These are phyloP conservation scores for Stentor roeselii DNA, from an alignment of 73 alveolate species.

Conservation along the genomic window DNA sequence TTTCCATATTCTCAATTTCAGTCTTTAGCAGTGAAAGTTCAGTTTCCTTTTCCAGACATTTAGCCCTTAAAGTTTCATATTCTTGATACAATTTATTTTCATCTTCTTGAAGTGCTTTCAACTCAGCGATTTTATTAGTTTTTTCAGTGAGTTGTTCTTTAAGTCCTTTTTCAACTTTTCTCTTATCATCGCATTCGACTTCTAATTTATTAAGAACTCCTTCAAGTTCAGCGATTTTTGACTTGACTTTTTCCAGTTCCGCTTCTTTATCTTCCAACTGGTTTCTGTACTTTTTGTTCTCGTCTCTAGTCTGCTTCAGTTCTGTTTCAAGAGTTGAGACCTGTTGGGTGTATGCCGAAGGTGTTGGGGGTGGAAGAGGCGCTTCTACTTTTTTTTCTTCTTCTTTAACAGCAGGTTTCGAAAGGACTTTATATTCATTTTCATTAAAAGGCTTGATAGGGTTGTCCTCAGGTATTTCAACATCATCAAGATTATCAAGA, in stretches of 20 bases:
- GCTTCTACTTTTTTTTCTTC: slow-evolving; percentile 7
- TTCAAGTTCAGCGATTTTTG: background rate
- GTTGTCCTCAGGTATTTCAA: background rate
- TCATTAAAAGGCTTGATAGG: slow-evolving; percentile 25
- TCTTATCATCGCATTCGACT: slow-evolving; percentile 6
- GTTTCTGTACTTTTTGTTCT: slow-evolving; percentile 7
- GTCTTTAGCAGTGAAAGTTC: slow-evolving; percentile 7
- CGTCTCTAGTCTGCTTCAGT: slow-evolving; percentile 26
- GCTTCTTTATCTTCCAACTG: slow-evolving; percentile 27
- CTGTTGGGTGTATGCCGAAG: slow-evolving; percentile 21
- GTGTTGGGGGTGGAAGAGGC: background rate
- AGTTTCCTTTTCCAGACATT: slow-evolving; percentile 11
- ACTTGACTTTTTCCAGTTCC: slow-evolving; percentile 8
- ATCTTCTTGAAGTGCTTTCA: slow-evolving; percentile 26
- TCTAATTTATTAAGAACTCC: slow-evolving; percentile 6
- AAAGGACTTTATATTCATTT: background rate
- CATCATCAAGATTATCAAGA: background rate
- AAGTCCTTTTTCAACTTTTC: background rate
- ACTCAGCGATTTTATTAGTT: slow-evolving; percentile 26
- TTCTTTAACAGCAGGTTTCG: slow-evolving; percentile 8
- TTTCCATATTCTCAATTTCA: slow-evolving; percentile 24
- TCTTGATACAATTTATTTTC: slow-evolving; percentile 23
- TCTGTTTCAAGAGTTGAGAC: slow-evolving; percentile 24
- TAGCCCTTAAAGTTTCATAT: slow-evolving; percentile 11
- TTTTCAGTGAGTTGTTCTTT: slow-evolving; percentile 12